Percentiles rank a stretch among this genome's conserved stretches.
phyloP scores from a whole-genome alignment of 1,139 yeast genomes.

The Candida dubliniensis region DNA sequence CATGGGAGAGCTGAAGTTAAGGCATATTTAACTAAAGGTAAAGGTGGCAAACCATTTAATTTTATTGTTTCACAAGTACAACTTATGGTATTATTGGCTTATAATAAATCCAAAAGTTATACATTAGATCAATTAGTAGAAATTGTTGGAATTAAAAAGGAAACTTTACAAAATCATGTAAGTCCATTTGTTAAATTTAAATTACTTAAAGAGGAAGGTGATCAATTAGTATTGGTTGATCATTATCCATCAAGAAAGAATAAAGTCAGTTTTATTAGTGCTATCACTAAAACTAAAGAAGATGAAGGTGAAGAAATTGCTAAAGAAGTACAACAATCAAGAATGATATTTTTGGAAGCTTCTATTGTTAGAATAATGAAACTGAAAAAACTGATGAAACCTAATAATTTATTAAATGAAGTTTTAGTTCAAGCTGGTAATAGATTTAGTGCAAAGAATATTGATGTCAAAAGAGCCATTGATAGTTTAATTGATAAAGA shows the following conservation, averaged over 20 bases:
- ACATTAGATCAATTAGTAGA: constrained; percentile 63
- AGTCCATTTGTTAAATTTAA: constrained; percentile 78
- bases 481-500: constrained; percentile 85
- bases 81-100: constrained; percentile 80
- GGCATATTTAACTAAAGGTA: constrained; percentile 81
- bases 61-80: constrained; percentile 85
- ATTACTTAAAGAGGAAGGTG: constrained; percentile 40
- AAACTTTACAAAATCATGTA: constrained; percentile 71
- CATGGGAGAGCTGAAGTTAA: constrained; percentile 89
- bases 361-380: constrained; percentile 97
- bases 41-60: constrained; percentile 71
- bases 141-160: constrained; percentile 65
- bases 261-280: constrained; percentile 81
- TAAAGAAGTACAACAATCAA: constrained; percentile 82
- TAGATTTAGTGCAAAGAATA: constrained; percentile 80
- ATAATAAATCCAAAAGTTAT: constrained; percentile 62
- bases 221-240: constrained; percentile 71
- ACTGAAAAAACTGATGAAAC: constrained; percentile 78
- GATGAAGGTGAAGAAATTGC: constrained; percentile 75
- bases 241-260: constrained; percentile 86
- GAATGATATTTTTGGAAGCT: constrained; percentile 85
- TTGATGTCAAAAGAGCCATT: constrained; percentile 85
- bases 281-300: constrained; percentile 54
- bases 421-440: constrained; percentile 84
- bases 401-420: constrained; percentile 81